These are phyloP conservation scores for Apophysomyces elegans DNA, from an alignment of 371 early-diverging fungal genomes.

Conservation along the genomic window DNA sequence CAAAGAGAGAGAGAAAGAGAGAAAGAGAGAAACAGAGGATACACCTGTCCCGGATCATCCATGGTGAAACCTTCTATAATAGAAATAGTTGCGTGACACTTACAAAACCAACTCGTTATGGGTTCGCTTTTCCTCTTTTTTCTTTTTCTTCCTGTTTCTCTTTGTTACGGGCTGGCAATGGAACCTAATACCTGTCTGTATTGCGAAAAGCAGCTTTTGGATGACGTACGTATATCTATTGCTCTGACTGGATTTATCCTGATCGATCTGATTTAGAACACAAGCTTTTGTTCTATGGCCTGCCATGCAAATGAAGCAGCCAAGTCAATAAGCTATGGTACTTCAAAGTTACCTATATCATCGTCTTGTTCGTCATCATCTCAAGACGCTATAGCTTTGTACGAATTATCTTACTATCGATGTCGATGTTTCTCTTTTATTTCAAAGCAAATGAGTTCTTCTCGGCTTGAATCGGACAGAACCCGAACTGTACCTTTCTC, in stretches of 20 bases:
- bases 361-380: neutral
- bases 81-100: neutral
- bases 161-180: conserved; percentile 14
- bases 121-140: neutral
- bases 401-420: conserved; percentile 22
- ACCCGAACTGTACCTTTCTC: neutral
- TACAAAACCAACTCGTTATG: neutral
- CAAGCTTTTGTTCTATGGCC: conserved; percentile 23
- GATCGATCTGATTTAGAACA: conserved; percentile 15
- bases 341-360: neutral
- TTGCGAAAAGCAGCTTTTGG: conserved; percentile 28
- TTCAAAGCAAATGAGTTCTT: neutral
- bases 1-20: no score
- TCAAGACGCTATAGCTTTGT: conserved; percentile 12
- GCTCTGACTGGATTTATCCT: neutral
- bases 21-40: neutral
- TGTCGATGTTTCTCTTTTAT: conserved; percentile 19
- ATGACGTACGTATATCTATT: conserved; percentile 22
- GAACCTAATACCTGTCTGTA: conserved; percentile 32
- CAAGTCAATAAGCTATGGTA: conserved; percentile 19
- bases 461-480: neutral
- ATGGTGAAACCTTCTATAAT: neutral
- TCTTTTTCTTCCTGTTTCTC: conserved; percentile 10
- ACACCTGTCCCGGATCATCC: conserved; percentile 7
- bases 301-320: conserved; percentile 34